Evolutionary conservation across 1,139 yeast species (phyloP), one percentile per base, ranked within the genome.

Genomic region (Eremothecium sinecaudum): DNA sequence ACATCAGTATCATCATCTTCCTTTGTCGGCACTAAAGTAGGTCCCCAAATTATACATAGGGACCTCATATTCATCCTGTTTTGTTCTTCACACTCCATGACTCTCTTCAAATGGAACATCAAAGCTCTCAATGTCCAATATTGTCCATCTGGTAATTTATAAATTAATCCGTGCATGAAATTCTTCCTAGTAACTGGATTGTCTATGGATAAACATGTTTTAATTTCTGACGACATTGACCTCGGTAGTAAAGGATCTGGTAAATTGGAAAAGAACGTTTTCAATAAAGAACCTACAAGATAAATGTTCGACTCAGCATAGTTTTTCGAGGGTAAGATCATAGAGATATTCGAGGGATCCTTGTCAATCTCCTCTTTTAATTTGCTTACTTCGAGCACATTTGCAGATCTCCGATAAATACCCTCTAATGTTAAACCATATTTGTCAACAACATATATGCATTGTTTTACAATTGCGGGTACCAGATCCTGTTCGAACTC

Each of bases 41-140:
- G 94, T 0, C 96, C 96, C 97, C 98, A 90, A 33, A 87, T 84
- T 32, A 81, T 81, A 30, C 93, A 80, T 47, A 87, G 60, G 38
- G 79, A 78, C 50, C 77, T 79, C 35, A 77, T 67, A 31, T 77
- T 75, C 98, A 90, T 90, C 53, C 92, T 69, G 52, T 84, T 84
- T 23, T 61, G 51, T 10, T 69, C 66, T 50, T 77, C 79, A 40
- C 76, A 69, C 17, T 72, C 69, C 20, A 80, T 75, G 6, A 90
- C 79, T 35, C 79, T 72, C 46, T 80, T 77, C 45, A 90, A 69
- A 57, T 90, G 98, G 66, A 87, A 83, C 3, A 86, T 66, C 43
- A 90, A 64, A 24, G 84, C 75, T 47, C 97, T 66, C 46, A 90
- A 67, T 0, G 97, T 87, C 64, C 94, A 86, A 58, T 90, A 90